phyloP scores from a whole-genome alignment of 352 stramenopile species.

The Pseudoperonospora humuli region DNA sequence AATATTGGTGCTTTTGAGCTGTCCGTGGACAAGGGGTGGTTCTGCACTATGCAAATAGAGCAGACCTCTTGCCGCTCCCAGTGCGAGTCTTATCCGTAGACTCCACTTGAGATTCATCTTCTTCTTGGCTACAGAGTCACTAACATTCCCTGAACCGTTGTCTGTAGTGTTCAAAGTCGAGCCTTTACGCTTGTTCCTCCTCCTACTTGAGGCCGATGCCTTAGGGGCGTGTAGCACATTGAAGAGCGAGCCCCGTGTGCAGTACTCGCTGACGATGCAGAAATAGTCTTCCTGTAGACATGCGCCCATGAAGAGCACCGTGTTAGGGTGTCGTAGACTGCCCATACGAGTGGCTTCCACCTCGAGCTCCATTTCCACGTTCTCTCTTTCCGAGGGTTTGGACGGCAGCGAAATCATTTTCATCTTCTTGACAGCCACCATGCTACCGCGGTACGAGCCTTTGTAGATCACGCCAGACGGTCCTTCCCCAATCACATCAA shows the following conservation, averaged over 20 bases:
- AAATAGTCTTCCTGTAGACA: constrained; percentile 93
- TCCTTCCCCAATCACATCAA: constrained; percentile 70
- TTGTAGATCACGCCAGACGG: constrained; percentile 80
- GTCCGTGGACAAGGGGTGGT: constrained; percentile 74
- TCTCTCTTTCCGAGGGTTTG: constrained; percentile 53
- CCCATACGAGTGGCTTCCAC: constrained; percentile 78
- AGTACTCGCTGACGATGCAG: constrained; percentile 95
- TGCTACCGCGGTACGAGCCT: constrained; percentile 75
- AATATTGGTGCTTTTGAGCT: constrained; percentile 86
- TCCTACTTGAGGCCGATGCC: constrained; percentile 19
- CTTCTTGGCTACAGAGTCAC: constrained; percentile 31
- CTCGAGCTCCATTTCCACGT: constrained; percentile 79
- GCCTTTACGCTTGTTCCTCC: constrained; percentile 20
- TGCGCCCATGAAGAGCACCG: constrained; percentile 97
- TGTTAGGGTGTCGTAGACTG: constrained; percentile 96
- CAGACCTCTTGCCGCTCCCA: constrained; percentile 67
- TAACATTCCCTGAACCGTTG: constrained; percentile 8
- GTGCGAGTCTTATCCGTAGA: constrained; percentile 68
- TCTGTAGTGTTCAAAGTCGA: constrained; percentile 17
- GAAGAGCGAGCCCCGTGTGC: constrained; percentile 91
- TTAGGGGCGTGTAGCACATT: constrained; percentile 85
- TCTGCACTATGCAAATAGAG: constrained; percentile 82
- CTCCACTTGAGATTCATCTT: constrained; percentile 73
- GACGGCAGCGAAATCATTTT: constrained; percentile 56
- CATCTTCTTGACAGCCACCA: constrained; percentile 85